These are phyloP conservation scores for Aspergillus texensis DNA, from an alignment of 2,329 filamentous ascomycete species.

Conservation along the genomic window DNA sequence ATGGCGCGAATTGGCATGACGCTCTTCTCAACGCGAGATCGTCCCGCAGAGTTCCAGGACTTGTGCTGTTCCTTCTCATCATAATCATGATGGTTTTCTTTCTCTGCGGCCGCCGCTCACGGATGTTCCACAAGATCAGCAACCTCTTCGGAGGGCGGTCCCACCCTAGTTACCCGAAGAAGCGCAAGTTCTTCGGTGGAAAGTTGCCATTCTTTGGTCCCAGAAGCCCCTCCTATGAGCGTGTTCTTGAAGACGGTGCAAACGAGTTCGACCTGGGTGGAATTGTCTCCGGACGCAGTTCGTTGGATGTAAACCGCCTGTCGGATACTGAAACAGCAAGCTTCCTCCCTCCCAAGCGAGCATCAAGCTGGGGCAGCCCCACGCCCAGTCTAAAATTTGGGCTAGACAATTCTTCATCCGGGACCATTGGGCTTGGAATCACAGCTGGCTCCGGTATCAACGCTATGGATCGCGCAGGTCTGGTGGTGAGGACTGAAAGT, in stretches of 20 bases:
- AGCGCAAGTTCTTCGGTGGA: slow-evolving; percentile 66
- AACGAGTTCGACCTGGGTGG: slow-evolving; percentile 78
- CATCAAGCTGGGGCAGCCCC: slow-evolving; percentile 37
- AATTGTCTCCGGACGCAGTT: slow-evolving; percentile 53
- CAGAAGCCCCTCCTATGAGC: slow-evolving; percentile 67
- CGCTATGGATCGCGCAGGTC: slow-evolving; percentile 65
- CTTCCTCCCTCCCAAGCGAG: slow-evolving; percentile 57
- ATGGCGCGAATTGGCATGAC: slow-evolving; percentile 61
- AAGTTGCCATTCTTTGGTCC: slow-evolving; percentile 46
- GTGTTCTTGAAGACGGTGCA: slow-evolving; percentile 78
- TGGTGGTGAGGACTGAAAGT: slow-evolving; percentile 83
- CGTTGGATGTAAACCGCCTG: slow-evolving; percentile 64
- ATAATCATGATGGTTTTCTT: slow-evolving; percentile 70
- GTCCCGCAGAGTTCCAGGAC: slow-evolving; percentile 69
- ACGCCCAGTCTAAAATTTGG: slow-evolving; percentile 41
- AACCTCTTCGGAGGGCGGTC: slow-evolving; percentile 35
- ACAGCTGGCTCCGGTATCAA: slow-evolving; percentile 35
- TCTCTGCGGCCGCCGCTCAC: slow-evolving; percentile 72
- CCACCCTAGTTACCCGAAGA: slow-evolving; percentile 36
- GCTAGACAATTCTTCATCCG: slow-evolving; percentile 44
- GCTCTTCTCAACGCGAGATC: slow-evolving; percentile 67
- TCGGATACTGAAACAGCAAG: slow-evolving; percentile 60
- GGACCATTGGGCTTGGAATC: slow-evolving; percentile 41
- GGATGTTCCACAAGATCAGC: slow-evolving; percentile 60
- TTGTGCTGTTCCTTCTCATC: slow-evolving; percentile 77